Evolutionary conservation across 495 filamentous ascomycete species (phyloP).

Genomic region (Trichoderma virens): DNA sequence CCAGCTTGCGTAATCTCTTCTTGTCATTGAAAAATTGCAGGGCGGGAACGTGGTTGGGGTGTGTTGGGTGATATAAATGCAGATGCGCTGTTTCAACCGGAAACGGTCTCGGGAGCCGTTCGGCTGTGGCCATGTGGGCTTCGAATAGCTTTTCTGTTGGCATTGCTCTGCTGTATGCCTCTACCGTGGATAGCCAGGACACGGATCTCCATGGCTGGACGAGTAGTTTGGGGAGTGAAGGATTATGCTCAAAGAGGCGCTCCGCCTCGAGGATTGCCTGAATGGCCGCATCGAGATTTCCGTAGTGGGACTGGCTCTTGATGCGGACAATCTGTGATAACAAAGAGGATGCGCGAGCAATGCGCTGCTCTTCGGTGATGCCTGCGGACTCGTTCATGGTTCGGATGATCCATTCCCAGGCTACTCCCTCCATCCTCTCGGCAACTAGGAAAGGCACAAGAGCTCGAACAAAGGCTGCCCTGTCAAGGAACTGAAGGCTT

Average conservation of each 20-base stretch:
- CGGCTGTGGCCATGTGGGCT: constrained; percentile 26
- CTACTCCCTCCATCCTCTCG: constrained; percentile 36
- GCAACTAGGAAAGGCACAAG: constrained; percentile 43
- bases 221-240: constrained; percentile 10
- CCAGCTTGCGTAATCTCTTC: constrained; percentile 2
- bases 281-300: constrained; percentile 29
- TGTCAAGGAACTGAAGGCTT: constrained; percentile 25
- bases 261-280: constrained; percentile 25
- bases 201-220: constrained; percentile 21
- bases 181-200: constrained; percentile 28
- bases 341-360: neutral
- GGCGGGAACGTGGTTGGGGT: constrained; percentile 28
- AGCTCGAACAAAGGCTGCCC: constrained; percentile 22
- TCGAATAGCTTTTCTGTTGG: constrained; percentile 31
- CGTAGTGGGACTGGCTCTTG: constrained; percentile 11
- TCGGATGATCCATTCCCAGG: constrained; percentile 35
- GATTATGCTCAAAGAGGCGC: constrained; percentile 17
- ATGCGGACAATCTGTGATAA: constrained; percentile 19
- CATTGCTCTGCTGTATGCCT: constrained; percentile 20
- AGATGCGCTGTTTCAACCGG: constrained; percentile 29
- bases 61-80: constrained; percentile 33
- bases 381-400: constrained; percentile 14
- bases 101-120: constrained; percentile 11
- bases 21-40: constrained; percentile 21
- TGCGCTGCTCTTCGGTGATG: neutral